A percentile compares a stretch with the other conserved stretches of the same genome.
These are phyloP conservation scores for Raddia distichophylla DNA, from an alignment of 176 grass and related monocot species.

Conservation along the genomic window DNA sequence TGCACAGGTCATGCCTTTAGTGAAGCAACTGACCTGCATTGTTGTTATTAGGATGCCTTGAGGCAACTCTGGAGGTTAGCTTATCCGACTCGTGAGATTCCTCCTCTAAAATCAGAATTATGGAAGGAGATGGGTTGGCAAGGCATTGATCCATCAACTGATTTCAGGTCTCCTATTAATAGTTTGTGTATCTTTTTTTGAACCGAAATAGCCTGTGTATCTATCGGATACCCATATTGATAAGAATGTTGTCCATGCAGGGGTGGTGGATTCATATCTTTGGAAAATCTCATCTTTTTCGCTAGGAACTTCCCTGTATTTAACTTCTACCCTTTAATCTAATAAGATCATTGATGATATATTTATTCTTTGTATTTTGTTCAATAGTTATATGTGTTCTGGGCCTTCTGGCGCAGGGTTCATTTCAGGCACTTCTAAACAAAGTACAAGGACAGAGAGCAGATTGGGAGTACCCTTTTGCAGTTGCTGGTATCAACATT, in stretches of 20 bases:
- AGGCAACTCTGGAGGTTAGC: conserved; percentile 88
- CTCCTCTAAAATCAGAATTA: conserved; percentile 88
- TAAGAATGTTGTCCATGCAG: conserved; percentile 36
- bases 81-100: conserved; percentile 67
- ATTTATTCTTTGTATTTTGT: conserved; percentile 9
- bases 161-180: conserved; percentile 72
- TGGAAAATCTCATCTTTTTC: conserved; percentile 97
- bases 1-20: conserved; percentile 19
- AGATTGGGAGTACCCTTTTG: conserved; percentile 97
- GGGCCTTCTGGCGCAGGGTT: conserved; percentile 47
- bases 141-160: conserved; percentile 90
- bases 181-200: neutral
- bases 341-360: neutral
- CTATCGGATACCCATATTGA: no score
- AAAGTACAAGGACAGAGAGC: conserved; percentile 84
- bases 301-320: conserved; percentile 80
- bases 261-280: conserved; percentile 81
- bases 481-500: conserved; percentile 89
- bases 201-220: no score
- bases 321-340: conserved; percentile 27
- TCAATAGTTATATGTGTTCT: neutral
- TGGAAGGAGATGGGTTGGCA: conserved; percentile 99
- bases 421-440: conserved; percentile 74
- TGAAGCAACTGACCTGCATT: conserved; percentile 23
- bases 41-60: conserved; percentile 68